Evolutionary conservation across 1,284 basidiomycete genomes (phyloP).

Genomic region (Volvariella surrecta): DNA sequence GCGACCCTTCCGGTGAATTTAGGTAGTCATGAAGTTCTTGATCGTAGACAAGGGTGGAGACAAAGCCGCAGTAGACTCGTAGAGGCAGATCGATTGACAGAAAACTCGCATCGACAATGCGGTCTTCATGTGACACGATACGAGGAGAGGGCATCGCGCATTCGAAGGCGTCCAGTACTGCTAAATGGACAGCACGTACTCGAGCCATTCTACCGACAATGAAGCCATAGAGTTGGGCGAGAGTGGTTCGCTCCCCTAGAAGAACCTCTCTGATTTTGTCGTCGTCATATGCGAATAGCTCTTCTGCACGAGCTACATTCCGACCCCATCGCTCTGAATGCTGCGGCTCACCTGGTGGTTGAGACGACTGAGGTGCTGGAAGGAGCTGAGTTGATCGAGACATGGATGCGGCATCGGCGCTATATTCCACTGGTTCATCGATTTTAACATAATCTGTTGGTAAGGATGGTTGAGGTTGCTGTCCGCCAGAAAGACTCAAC

Average conservation of each 20-base stretch:
- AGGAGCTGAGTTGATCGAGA: slow-evolving; percentile 25
- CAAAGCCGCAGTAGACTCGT: slow-evolving; percentile 47
- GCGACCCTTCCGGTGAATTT: slow-evolving; percentile 32
- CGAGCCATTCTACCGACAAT: slow-evolving; percentile 55
- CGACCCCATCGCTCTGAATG: slow-evolving; percentile 30
- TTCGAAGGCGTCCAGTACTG: slow-evolving; percentile 40
- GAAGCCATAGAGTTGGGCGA: slow-evolving; percentile 63
- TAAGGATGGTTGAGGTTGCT: slow-evolving; percentile 21
- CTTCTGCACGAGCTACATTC: slow-evolving; percentile 31
- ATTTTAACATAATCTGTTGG: slow-evolving; percentile 30
- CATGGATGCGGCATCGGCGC: slow-evolving; percentile 25
- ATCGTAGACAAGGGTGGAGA: slow-evolving; percentile 43
- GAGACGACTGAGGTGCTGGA: slow-evolving; percentile 31
- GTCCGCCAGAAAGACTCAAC: slow-evolving; percentile 27
- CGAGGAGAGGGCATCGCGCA: slow-evolving; percentile 24
- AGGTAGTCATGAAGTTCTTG: slow-evolving; percentile 45
- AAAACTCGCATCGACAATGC: slow-evolving; percentile 48
- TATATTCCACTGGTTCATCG: slow-evolving; percentile 46
- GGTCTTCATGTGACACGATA: slow-evolving; percentile 42
- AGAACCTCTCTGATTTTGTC: slow-evolving; percentile 49
- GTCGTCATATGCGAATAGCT: slow-evolving; percentile 44
- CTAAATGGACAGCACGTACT: slow-evolving; percentile 55
- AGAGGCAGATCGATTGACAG: slow-evolving; percentile 55
- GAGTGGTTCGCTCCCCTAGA: slow-evolving; percentile 53
- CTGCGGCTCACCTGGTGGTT: slow-evolving; percentile 27